Evolutionary conservation across 2,329 filamentous ascomycete species (phyloP), one percentile per base, ranked within the genome.

Genomic region (Pseudogymnoascus pannorum): DNA sequence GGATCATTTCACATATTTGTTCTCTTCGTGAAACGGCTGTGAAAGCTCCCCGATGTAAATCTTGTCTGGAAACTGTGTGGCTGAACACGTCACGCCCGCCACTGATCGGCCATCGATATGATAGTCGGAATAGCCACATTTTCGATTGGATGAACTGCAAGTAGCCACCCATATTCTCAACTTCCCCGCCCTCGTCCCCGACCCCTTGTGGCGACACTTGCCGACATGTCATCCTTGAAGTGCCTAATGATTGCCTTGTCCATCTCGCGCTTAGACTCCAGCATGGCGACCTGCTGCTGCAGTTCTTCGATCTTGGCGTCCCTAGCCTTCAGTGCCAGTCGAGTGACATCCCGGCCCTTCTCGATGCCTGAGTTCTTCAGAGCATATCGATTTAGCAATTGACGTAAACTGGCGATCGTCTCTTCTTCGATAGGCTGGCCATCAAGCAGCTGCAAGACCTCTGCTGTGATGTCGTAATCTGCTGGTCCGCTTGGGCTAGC

Each of bases 241-340:
- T 73, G 72, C 61, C 70, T 69, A 60, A 79, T 75, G 12, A 79
- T 70, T 26, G 73, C 75, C 63, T 75, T 78, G 68, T 81, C 79
- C 61, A 81, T 77, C 68, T 84, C 80, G 42, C 76, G 72, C 69
- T 86, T 81, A 12, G 78, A 77, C 69, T 86, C 80, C 35, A 88
- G 70, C 11, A 74, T 75, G 4, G 72, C 61, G 79, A 95, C 77
- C 67, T 87, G 76, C 70, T 89, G 76, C 76, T 86, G 81, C 74
- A 96, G 74, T 72, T 89, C 77, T 72, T 79, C 74, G 71, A 88
- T 77, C 75, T 85, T 75, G 70, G 83, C 74, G 76, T 93, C 87
- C 65, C 86, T 86, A 4, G 79, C 78, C 69, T 83, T 85, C 33
- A 90, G 69, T 3, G 80, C 81, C 7, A 81, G 72, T n/a, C 89